phyloP scores from a whole-genome alignment of 2,329 filamentous ascomycete genomes.

The Colletotrichum noveboracense region DNA sequence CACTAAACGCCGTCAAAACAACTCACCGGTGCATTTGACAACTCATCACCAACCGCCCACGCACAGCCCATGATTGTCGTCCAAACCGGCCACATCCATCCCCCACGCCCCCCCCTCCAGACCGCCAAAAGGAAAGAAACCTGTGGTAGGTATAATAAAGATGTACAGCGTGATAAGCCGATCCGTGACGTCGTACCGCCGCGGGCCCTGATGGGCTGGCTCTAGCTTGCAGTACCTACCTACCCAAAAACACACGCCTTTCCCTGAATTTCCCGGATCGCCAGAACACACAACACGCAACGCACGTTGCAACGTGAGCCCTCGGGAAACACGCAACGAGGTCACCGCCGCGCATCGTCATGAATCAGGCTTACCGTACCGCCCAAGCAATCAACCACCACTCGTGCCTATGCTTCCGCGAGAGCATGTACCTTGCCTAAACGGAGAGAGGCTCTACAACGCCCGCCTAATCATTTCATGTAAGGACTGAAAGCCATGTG shows the following conservation, averaged over 20 bases:
- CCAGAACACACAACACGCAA: neutral
- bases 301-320: neutral
- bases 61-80: neutral
- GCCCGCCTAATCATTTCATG: neutral
- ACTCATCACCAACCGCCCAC: neutral
- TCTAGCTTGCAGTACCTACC: neutral
- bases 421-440: neutral
- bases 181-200: conserved; percentile 8
- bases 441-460: neutral
- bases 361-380: neutral
- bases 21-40: neutral
- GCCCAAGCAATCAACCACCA: neutral
- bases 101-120: neutral
- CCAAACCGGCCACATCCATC: neutral
- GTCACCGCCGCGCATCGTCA: neutral
- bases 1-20: neutral
- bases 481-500: neutral
- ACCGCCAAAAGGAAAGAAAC: neutral
- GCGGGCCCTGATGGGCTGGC: neutral
- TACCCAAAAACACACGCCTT: neutral
- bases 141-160: neutral
- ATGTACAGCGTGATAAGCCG: neutral
- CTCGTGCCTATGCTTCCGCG: neutral
- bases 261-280: neutral
- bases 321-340: neutral